A percentile compares a stretch with the other conserved stretches of the same genome.
These are phyloP conservation scores for Colletotrichum coccodes DNA, from an alignment of 2,329 filamentous ascomycete species.

Conservation along the genomic window DNA sequence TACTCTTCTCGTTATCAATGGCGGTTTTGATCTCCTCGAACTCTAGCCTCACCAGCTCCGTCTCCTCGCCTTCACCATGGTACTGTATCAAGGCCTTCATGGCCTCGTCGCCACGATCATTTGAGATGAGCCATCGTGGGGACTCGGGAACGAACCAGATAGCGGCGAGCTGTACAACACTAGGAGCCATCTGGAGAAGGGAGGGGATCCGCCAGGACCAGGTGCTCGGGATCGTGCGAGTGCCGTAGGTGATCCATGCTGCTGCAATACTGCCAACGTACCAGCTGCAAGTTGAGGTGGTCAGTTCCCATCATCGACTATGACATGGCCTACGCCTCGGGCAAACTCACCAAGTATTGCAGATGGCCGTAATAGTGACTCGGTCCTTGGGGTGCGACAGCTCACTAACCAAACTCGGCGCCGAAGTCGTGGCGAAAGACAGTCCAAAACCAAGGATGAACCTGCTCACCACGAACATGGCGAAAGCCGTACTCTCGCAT, in stretches of 20 bases:
- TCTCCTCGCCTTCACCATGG: conserved; percentile 66
- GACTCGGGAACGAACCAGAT: conserved; percentile 69
- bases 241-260: conserved; percentile 55
- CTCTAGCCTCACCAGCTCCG: conserved; percentile 60
- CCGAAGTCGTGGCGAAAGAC: conserved; percentile 60
- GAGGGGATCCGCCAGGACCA: conserved; percentile 47
- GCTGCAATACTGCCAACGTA: conserved; percentile 56
- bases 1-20: conserved; percentile 52
- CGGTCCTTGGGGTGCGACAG: conserved; percentile 64
- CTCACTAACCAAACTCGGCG: conserved; percentile 61
- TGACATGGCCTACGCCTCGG: background rate
- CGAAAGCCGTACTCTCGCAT: conserved; percentile 39
- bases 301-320: background rate
- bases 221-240: conserved; percentile 49
- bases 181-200: conserved; percentile 37
- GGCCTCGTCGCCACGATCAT: conserved; percentile 62
- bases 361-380: conserved; percentile 61
- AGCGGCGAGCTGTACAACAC: conserved; percentile 36
- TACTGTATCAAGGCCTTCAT: conserved; percentile 63
- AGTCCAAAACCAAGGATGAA: conserved; percentile 65
- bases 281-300: conserved; percentile 45
- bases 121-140: conserved; percentile 69
- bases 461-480: conserved; percentile 63
- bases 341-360: conserved; percentile 50
- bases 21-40: conserved; percentile 55